Evolutionary conservation across 768 basidiomycete species (phyloP).

Genomic region (Calocera viscosa): DNA sequence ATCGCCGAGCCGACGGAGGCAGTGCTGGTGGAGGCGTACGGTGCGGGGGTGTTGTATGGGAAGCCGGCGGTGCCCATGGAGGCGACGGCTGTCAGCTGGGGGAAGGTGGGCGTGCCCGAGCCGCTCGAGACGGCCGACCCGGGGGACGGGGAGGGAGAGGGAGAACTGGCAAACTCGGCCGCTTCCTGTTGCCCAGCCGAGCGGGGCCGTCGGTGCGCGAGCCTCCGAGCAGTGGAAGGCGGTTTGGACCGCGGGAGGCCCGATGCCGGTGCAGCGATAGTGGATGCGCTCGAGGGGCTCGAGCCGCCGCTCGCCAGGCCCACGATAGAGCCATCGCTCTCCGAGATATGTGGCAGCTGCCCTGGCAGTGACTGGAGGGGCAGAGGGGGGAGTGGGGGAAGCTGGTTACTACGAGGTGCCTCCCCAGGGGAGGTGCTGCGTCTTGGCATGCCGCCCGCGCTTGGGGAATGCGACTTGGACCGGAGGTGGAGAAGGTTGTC

Average conservation of each 20-base stretch:
- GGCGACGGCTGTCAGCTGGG: slow-evolving; percentile 25
- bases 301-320: neutral
- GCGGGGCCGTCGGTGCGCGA: neutral
- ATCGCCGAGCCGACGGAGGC: slow-evolving; percentile 9
- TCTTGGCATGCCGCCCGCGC: neutral
- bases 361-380: neutral
- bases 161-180: slow-evolving; percentile 31
- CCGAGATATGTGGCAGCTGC: neutral
- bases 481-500: slow-evolving; percentile 54
- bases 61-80: neutral
- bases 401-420: neutral
- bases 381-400: neutral
- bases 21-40: neutral
- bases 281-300: neutral
- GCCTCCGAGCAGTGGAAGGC: neutral
- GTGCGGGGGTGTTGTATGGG: neutral
- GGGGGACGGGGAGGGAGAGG: slow-evolving; percentile 42
- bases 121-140: slow-evolving; percentile 24
- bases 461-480: slow-evolving; percentile 8
- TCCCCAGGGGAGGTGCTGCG: slow-evolving; percentile 10
- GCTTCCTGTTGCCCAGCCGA: neutral
- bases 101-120: slow-evolving; percentile 48
- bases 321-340: neutral
- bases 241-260: neutral
- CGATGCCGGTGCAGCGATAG: neutral